Evolutionary conservation across 805 yeast species (phyloP).

Genomic region (Torulaspora quercuum): DNA sequence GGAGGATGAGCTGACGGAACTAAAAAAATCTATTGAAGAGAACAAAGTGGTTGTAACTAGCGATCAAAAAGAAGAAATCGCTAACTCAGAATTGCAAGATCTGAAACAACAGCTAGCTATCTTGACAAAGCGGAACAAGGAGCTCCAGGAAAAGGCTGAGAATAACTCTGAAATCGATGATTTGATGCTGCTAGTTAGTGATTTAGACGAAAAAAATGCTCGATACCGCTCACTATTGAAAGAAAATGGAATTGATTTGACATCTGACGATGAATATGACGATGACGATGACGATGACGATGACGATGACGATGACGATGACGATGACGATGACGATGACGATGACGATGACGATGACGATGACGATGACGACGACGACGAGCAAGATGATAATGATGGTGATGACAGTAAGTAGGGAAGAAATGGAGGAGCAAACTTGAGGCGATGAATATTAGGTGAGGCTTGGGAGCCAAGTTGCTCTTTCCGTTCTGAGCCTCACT

Average conservation of each 20-base stretch:
- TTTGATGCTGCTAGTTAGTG: constrained; percentile 69
- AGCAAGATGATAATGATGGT: no score
- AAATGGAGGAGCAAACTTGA: no score
- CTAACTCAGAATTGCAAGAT: no score
- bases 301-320: constrained; percentile 18
- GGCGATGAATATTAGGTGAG: no score
- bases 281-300: constrained; percentile 60
- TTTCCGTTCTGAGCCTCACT: no score
- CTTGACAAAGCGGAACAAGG: constrained; percentile 12
- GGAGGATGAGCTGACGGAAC: constrained; percentile 1
- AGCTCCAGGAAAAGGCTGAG: constrained; percentile 13
- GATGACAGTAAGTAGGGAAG: no score
- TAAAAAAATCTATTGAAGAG: background rate
- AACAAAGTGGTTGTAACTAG: constrained; percentile 2
- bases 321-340: background rate
- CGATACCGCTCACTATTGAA: constrained; percentile 53
- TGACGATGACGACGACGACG: no score
- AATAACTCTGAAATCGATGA: constrained; percentile 50
- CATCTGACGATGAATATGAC: constrained; percentile 69
- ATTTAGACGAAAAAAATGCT: constrained; percentile 64
- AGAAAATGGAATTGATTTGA: constrained; percentile 54
- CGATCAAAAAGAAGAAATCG: no score
- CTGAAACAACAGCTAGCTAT: constrained; percentile 8
- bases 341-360: background rate
- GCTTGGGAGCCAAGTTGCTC: no score